Evolutionary conservation across 2,329 filamentous ascomycete species (phyloP).

Genomic region (Tolypocladium paradoxum): DNA sequence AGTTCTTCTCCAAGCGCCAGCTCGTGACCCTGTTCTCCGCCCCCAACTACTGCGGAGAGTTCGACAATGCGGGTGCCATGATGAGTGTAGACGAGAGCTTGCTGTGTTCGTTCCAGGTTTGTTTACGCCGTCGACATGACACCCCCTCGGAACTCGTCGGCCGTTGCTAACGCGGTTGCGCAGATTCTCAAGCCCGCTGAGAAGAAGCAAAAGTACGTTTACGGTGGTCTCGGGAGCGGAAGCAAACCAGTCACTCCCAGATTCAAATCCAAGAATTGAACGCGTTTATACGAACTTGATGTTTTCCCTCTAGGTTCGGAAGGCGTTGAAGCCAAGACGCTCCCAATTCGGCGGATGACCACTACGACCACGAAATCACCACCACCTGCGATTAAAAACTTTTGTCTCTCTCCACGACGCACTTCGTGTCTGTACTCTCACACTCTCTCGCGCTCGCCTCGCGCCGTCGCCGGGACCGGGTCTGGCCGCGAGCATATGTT

Average conservation of each 20-base stretch:
- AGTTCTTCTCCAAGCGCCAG: slow-evolving; percentile 98
- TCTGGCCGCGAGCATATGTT: slow-evolving; percentile 13
- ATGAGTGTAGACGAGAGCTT: slow-evolving; percentile 99
- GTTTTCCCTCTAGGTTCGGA: slow-evolving; percentile 83
- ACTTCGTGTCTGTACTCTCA: slow-evolving; percentile 7
- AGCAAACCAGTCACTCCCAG: slow-evolving; percentile 15
- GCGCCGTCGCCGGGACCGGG: slow-evolving; percentile 12
- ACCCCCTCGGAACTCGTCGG: background rate
- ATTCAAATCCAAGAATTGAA: slow-evolving; percentile 12
- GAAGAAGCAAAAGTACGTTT: slow-evolving; percentile 99
- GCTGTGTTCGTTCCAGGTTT: slow-evolving; percentile 95
- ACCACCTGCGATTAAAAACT: slow-evolving; percentile 6
- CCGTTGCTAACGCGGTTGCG: background rate
- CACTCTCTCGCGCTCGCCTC: slow-evolving; percentile 13
- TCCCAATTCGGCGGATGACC: slow-evolving; percentile 9
- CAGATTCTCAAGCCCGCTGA: slow-evolving; percentile 98
- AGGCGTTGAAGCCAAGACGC: slow-evolving; percentile 58
- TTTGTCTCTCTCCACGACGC: slow-evolving; percentile 6
- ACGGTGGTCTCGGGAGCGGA: slow-evolving; percentile 55
- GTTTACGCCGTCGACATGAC: slow-evolving; percentile 8
- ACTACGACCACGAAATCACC: slow-evolving; percentile 8
- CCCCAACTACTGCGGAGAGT: slow-evolving; percentile 98
- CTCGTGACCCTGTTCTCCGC: slow-evolving; percentile 96
- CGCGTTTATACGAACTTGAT: slow-evolving; percentile 47
- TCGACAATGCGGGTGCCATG: slow-evolving; percentile 98